Evolutionary conservation across 129 eudicot genomes (phyloP).

Genomic region (Cynara cardunculus): DNA sequence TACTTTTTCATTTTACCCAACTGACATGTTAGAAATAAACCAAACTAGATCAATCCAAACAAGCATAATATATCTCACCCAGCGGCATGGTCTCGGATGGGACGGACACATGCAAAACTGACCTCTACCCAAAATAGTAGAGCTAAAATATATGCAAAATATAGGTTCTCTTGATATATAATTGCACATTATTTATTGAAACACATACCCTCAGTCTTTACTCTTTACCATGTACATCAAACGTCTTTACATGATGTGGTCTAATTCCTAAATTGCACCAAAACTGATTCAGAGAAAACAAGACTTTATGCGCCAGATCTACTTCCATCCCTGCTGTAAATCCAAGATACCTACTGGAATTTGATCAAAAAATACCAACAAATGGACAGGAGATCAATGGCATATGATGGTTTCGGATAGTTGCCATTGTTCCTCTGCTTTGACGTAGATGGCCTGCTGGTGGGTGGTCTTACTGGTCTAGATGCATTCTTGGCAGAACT

Average conservation of each 20-base stretch:
- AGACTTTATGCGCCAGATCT: neutral
- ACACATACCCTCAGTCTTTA: neutral
- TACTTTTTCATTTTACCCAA: too few species aligned
- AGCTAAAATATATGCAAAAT: too few species aligned
- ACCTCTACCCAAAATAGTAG: too few species aligned
- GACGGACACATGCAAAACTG: too few species aligned
- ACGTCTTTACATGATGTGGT: neutral
- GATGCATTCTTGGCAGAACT: neutral
- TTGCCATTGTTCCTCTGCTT: constrained; percentile 4
- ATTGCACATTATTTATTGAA: neutral
- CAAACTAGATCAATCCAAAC: too few species aligned
- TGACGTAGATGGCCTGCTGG: constrained; percentile 15
- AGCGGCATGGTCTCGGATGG: too few species aligned
- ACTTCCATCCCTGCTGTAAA: neutral
- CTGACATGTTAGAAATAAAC: too few species aligned
- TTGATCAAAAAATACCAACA: constrained; percentile 6
- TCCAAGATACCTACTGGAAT: neutral
- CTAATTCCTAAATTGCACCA: constrained; percentile 8
- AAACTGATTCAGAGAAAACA: neutral
- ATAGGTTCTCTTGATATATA: too few species aligned
- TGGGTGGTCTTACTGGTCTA: neutral
- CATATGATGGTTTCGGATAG: neutral
- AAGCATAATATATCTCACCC: too few species aligned
- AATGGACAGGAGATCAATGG: neutral
- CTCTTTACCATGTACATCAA: constrained; percentile 13